These are phyloP conservation scores for Candida multigemmis DNA, from an alignment of 805 yeast genomes.

Conservation along the genomic window DNA sequence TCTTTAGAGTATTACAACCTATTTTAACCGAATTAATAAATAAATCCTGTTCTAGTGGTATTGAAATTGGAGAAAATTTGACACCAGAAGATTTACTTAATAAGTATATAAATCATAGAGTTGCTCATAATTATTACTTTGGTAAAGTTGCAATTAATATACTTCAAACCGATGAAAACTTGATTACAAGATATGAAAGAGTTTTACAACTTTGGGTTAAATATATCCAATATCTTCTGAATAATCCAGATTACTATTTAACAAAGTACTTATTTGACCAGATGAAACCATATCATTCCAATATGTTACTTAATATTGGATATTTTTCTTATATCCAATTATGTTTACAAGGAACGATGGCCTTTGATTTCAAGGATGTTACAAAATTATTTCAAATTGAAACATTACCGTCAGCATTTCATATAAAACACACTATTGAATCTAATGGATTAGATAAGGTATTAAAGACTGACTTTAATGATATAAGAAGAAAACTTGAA, in stretches of 20 bases:
- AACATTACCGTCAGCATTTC: constrained; percentile 8
- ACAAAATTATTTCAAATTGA: constrained; percentile 17
- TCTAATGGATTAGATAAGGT: not conserved
- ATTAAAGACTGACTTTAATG: not conserved
- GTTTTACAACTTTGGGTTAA: constrained; percentile 26
- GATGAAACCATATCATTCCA: not conserved
- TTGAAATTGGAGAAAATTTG: constrained; percentile 1
- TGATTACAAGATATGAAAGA: constrained; percentile 9
- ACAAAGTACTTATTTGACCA: not conserved
- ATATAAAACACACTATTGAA: not conserved
- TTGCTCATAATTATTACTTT: constrained; percentile 27
- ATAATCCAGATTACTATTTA: constrained; percentile 1
- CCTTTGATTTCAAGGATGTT: constrained; percentile 15
- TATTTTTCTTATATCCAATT: constrained; percentile 26
- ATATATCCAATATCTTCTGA: constrained; percentile 6
- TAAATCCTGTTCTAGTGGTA: constrained; percentile 6
- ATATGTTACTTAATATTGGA: constrained; percentile 2
- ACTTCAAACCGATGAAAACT: constrained; percentile 8
- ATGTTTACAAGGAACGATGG: constrained; percentile 13
- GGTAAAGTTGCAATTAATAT: constrained; percentile 10
- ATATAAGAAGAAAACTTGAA: constrained; percentile 2
- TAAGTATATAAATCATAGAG: constrained; percentile 14
- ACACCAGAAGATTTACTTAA: constrained; percentile 15
- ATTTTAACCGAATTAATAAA: constrained; percentile 7
- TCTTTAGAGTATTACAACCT: constrained; percentile 19